A percentile compares a stretch with the other conserved stretches of the same genome.
phyloP scores from a whole-genome alignment of 495 filamentous ascomycete genomes.

The Hypoxylon intermedium region DNA sequence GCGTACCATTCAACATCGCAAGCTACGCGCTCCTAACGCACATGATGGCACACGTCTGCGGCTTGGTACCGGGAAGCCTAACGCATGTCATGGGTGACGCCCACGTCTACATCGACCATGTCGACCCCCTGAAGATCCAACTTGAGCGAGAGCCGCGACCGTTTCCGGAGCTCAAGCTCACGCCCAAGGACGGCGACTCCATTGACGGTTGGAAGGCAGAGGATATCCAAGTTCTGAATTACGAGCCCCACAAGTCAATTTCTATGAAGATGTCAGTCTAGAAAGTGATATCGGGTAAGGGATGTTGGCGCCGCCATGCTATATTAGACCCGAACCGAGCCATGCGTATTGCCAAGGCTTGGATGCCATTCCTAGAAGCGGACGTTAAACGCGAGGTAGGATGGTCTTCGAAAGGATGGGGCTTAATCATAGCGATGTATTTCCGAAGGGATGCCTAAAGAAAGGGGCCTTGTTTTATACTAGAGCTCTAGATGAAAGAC shows the following conservation, averaged over 20 bases:
- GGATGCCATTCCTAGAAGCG: no score
- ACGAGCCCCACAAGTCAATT: slow-evolving; percentile 87
- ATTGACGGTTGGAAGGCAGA: slow-evolving; percentile 87
- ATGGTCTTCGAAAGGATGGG: no score
- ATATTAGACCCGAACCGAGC: no score
- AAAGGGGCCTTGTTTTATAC: no score
- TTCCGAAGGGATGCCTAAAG: no score
- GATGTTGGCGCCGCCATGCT: no score
- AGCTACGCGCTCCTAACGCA: slow-evolving; percentile 91
- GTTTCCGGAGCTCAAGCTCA: slow-evolving; percentile 80
- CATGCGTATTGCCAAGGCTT: no score
- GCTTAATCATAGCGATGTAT: no score
- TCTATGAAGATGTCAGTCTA: slow-evolving; percentile 98
- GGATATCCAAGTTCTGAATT: slow-evolving; percentile 87
- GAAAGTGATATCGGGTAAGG: not conserved
- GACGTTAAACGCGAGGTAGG: no score
- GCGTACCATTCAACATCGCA: slow-evolving; percentile 97
- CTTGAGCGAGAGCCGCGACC: slow-evolving; percentile 77
- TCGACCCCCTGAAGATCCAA: slow-evolving; percentile 84
- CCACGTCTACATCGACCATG: slow-evolving; percentile 92
- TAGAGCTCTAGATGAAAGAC: no score
- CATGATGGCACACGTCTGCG: slow-evolving; percentile 88
- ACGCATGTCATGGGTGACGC: slow-evolving; percentile 96
- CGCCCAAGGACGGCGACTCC: slow-evolving; percentile 67
- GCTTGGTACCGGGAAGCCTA: slow-evolving; percentile 80